Percentiles rank a stretch among this genome's conserved stretches.
Conservation (phyloP, 805 yeast genomes). For the Lipomyces lipofer region DNA sequence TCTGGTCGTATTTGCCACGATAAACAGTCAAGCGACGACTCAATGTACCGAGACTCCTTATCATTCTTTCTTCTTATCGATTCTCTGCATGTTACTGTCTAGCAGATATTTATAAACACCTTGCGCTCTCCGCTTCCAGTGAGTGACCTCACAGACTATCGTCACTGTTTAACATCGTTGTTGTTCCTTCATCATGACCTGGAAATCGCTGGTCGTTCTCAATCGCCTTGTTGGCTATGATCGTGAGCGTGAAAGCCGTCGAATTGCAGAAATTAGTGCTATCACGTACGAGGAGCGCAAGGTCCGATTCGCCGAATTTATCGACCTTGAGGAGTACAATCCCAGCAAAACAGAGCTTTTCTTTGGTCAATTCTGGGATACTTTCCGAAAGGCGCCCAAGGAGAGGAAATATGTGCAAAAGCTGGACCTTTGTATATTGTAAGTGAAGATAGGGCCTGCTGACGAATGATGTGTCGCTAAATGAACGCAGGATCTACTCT, state of each 20-base stretch:
- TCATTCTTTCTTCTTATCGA: too few species aligned
- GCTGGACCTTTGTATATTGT: conserved; percentile 24
- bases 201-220: too few species aligned
- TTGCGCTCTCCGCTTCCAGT: too few species aligned
- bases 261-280: neutral
- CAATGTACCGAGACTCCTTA: too few species aligned
- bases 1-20: too few species aligned
- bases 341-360: conserved; percentile 11
- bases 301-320: conserved; percentile 12
- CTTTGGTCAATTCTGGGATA: conserved; percentile 28
- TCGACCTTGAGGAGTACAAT: conserved; percentile 14
- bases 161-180: too few species aligned
- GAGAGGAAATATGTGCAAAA: conserved; percentile 26
- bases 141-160: too few species aligned
- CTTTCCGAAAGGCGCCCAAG: conserved; percentile 21
- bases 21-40: too few species aligned
- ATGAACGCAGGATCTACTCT: conserved; percentile 7
- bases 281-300: conserved; percentile 5
- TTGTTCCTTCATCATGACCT: too few species aligned
- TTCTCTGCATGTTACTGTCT: too few species aligned
- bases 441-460: neutral
- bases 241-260: conserved; percentile 2
- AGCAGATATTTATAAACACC: too few species aligned
- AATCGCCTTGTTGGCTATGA: neutral
- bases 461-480: neutral